Conservation (phyloP, 139 green algal species). For the Limnomonas spitsbergensis region DNA sequence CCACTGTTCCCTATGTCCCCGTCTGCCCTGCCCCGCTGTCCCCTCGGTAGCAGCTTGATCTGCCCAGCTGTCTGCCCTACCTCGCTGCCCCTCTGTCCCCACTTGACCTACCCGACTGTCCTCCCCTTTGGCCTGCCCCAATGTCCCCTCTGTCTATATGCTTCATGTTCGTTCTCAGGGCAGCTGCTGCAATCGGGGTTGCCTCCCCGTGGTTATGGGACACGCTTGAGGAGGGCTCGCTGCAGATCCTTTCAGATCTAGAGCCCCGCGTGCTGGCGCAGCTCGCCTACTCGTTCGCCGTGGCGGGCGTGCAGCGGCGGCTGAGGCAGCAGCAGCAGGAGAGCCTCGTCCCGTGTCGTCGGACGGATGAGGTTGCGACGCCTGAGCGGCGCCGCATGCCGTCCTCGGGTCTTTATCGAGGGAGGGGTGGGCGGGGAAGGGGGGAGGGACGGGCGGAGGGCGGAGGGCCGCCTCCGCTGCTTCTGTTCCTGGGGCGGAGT, state of each 20-base stretch:
- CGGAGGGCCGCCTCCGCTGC: not conserved
- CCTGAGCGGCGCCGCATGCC: too few relatives aligned
- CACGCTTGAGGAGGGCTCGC: not conserved
- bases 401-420: not conserved
- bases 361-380: too few relatives aligned
- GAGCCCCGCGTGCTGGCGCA: not conserved
- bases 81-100: too few relatives aligned
- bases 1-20: too few relatives aligned
- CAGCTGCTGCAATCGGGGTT: not conserved
- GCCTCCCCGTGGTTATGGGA: not conserved
- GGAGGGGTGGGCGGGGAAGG: not conserved
- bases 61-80: too few relatives aligned
- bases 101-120: too few relatives aligned
- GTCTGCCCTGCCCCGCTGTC: too few relatives aligned
- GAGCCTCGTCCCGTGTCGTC: too few relatives aligned
- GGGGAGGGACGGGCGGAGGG: not conserved
- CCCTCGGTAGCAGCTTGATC: too few relatives aligned
- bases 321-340: too few relatives aligned
- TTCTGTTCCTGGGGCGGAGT: too few relatives aligned
- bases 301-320: not conserved
- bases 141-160: not conserved
- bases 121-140: not conserved
- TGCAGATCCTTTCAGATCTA: not conserved
- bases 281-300: not conserved
- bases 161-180: not conserved